Evolutionary conservation across 2,329 filamentous ascomycete genomes (phyloP), one percentile per base, ranked within the genome.

Genomic region (Apiospora rasikravindrae): DNA sequence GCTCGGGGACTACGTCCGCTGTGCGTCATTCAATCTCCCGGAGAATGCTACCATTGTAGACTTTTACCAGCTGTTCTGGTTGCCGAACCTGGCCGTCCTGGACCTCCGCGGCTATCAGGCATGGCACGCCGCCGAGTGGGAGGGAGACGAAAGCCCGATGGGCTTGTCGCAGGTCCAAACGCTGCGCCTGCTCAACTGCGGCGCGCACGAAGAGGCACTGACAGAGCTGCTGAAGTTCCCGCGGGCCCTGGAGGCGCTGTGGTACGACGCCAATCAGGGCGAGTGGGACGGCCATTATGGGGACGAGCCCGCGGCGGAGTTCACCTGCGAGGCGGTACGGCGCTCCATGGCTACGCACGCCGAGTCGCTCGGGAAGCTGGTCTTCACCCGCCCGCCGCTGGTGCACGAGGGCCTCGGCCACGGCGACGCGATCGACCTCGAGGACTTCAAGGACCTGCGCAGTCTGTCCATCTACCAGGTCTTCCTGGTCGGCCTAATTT

Each of bases 241-340:
- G n/a, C 66, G 19, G 40, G 66, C 66, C 6, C 19, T 68, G 24
- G 19, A 14, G 4, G 40, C 45, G 40, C 26, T 68, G n/a, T 68
- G 66, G 66, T 68, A 68, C 66, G 66, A 68, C n/a, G 66, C n/a
- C n/a, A 26, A 68, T 19, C 66, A 68, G 19, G 66, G 24, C 40
- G 66, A 29, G 13, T 68, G 66, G 66, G 26, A 47, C 13, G 66
- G 42, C 10, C 8, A 6, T 0, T 29, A 44, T n/a, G 3, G 8
- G 14, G 40, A 13, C 40, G 66, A 33, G 14, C 40, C 66, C 13
- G 40, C n/a, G 40, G 40, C 47, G n/a, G 66, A 45, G 11, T 68
- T 68, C 19, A 68, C n/a, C 40, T 68, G 66, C 66, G 66, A 68
- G 66, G 66, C 66, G 4, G 66, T 33, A 14, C 66, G 40, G n/a